Evolutionary conservation across 1,284 basidiomycete species (phyloP).

Genomic region (Cerioporus squamosus): DNA sequence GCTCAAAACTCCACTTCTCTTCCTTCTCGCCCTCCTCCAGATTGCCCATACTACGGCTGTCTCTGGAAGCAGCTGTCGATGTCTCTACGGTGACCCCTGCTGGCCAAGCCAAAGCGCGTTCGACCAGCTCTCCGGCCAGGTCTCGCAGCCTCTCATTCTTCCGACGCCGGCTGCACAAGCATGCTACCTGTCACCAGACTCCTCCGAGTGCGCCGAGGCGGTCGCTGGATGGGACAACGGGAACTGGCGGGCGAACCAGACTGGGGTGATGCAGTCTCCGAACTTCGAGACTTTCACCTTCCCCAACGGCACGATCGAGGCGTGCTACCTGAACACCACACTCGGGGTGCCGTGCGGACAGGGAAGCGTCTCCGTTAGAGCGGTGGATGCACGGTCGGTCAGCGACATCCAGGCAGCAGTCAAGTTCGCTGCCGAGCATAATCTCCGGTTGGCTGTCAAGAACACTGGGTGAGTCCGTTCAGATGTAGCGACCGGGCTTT

Average conservation of each 20-base stretch:
- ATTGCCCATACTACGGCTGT: background rate
- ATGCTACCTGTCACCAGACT: slow-evolving; percentile 38
- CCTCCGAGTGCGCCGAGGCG: slow-evolving; percentile 41
- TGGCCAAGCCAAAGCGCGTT: slow-evolving; percentile 46
- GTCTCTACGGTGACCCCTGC: slow-evolving; percentile 39
- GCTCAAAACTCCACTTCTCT: background rate
- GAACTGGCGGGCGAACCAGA: slow-evolving; percentile 43
- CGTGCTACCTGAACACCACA: slow-evolving; percentile 44
- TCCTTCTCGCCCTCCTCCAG: slow-evolving; percentile 1
- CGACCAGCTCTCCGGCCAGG: slow-evolving; percentile 33
- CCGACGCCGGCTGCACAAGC: slow-evolving; percentile 41
- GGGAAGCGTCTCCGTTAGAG: slow-evolving; percentile 46
- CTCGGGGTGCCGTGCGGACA: slow-evolving; percentile 45
- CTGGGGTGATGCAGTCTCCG: slow-evolving; percentile 43
- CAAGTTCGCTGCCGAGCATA: slow-evolving; percentile 41
- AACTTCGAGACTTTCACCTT: slow-evolving; percentile 47
- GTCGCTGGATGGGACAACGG: slow-evolving; percentile 34
- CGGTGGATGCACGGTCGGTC: slow-evolving; percentile 43
- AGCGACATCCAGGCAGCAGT: slow-evolving; percentile 45
- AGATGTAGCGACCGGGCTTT: background rate
- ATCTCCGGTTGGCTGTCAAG: slow-evolving; percentile 50
- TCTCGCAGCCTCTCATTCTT: slow-evolving; percentile 43
- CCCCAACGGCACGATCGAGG: slow-evolving; percentile 44
- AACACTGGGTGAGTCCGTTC: slow-evolving; percentile 45
- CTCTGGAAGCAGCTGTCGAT: slow-evolving; percentile 22